Percentiles rank a stretch among this genome's conserved stretches.
These are phyloP conservation scores for Pulveroboletus sp. DNA, from an alignment of 768 basidiomycete species.

Conservation along the genomic window DNA sequence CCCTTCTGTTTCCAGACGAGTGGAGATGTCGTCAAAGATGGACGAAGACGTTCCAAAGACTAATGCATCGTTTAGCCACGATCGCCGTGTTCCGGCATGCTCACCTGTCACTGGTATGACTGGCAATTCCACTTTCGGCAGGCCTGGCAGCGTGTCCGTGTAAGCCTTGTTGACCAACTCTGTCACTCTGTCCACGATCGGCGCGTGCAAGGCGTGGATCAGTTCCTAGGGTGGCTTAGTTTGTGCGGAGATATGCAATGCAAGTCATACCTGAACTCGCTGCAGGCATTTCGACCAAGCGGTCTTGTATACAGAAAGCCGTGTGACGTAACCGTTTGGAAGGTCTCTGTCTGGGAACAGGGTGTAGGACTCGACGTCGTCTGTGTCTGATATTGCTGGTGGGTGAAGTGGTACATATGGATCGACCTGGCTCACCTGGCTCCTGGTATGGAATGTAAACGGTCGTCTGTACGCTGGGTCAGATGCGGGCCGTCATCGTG, in stretches of 20 bases:
- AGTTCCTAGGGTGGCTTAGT: slow-evolving; percentile 36
- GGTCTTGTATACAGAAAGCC: slow-evolving; percentile 49
- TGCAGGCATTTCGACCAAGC: slow-evolving; percentile 60
- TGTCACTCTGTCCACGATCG: slow-evolving; percentile 44
- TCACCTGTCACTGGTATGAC: slow-evolving; percentile 54
- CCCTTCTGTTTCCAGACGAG: slow-evolving; percentile 31
- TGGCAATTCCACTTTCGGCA: slow-evolving; percentile 61
- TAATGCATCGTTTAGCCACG: slow-evolving; percentile 14
- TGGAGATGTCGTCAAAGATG: slow-evolving; percentile 44
- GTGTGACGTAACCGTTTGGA: slow-evolving; percentile 34
- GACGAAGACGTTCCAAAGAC: slow-evolving; percentile 45
- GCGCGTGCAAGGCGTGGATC: slow-evolving; percentile 44
- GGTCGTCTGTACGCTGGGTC: slow-evolving; percentile 22
- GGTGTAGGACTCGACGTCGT: slow-evolving; percentile 19
- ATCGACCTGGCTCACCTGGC: slow-evolving; percentile 17
- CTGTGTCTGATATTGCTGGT: slow-evolving; percentile 13
- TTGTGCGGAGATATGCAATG: neutral
- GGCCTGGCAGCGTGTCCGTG: slow-evolving; percentile 42
- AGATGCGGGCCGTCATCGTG: neutral
- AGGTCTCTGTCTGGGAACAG: slow-evolving; percentile 31
- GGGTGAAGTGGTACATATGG: neutral
- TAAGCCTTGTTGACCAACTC: slow-evolving; percentile 44
- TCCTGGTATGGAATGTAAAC: slow-evolving; percentile 27
- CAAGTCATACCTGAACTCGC: slow-evolving; percentile 48
- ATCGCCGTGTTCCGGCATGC: slow-evolving; percentile 10